Evolutionary conservation across 768 basidiomycete genomes (phyloP), one percentile per base, ranked within the genome.

Genomic region (Auriscalpium microsporum): DNA sequence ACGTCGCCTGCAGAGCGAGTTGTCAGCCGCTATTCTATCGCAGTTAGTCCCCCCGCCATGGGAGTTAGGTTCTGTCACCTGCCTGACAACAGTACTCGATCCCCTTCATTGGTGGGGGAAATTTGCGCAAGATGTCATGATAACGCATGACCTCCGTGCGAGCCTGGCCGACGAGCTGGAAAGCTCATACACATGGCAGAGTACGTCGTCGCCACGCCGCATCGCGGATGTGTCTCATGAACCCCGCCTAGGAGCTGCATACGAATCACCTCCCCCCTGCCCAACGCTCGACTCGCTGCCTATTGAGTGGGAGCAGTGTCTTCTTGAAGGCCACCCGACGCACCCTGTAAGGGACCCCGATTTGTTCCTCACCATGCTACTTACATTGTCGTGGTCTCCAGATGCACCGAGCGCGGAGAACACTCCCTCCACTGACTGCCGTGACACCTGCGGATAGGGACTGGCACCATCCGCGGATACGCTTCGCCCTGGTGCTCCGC

Each of bases 251-350:
- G 78, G 67, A 21, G 52, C 68, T 6, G 65, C 75, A 1, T 79
- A 72, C 59, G 67, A 65, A 46, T 64, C 66, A 45, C 77, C 78
- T 16, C 74, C 77, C 2, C 49, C 19, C 37, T 75, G 74, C 57
- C 80, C 79, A 21, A 64, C 66, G 38, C 61, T 78, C 42, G 56
- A 59, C 17, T 78, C 76, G 17, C 50, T 72, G 9, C 66, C 75
- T 3, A 78, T 80, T 52, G 69, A 76, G 59, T 82, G 79, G 77
- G 80, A 82, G 60, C 80, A 82, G 62, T 79, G 78, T 59, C 70
- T 82, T 16, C 74, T 81, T 10, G 75, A 77, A 16, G 81, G 81
- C 2, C 81, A 82, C 64, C 81, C 81, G 21, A 81, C 80, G 1
- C 81, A 82, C 58, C 81, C 81, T 13, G 80, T 80, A 60, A 49